phyloP scores from a whole-genome alignment of 2,329 filamentous ascomycete species.

The Pseudogymnoascus sp. region DNA sequence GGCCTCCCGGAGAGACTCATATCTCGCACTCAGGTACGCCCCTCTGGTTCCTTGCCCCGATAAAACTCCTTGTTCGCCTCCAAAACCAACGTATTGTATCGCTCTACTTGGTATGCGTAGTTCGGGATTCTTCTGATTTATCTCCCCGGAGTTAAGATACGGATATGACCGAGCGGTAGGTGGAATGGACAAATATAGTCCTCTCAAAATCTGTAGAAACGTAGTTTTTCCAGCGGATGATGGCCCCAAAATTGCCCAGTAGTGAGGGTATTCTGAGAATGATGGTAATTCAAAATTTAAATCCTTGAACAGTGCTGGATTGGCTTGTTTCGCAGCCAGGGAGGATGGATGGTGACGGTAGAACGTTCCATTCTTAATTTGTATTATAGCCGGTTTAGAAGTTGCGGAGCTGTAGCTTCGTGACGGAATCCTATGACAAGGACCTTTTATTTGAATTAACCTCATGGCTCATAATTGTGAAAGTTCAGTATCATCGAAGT shows the following conservation, averaged over 20 bases:
- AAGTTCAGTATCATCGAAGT: background rate
- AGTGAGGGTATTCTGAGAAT: slow-evolving; percentile 39
- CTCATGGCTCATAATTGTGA: slow-evolving; percentile 4
- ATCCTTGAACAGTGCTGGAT: slow-evolving; percentile 65
- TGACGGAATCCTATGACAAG: background rate
- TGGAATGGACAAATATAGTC: slow-evolving; percentile 67
- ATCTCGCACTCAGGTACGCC: slow-evolving; percentile 80
- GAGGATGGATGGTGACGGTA: slow-evolving; percentile 65
- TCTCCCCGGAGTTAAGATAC: slow-evolving; percentile 57
- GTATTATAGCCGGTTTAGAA: slow-evolving; percentile 51
- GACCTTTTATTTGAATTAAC: slow-evolving; percentile 1
- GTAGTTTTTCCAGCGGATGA: slow-evolving; percentile 73
- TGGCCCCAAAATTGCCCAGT: slow-evolving; percentile 80
- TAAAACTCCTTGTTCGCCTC: slow-evolving; percentile 56
- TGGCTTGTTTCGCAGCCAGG: slow-evolving; percentile 36
- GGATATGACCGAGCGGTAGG: slow-evolving; percentile 71
- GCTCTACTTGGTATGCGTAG: slow-evolving; percentile 56
- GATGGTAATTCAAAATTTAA: slow-evolving; percentile 65
- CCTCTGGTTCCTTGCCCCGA: slow-evolving; percentile 53
- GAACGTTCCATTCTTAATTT: slow-evolving; percentile 72
- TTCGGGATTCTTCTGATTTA: slow-evolving; percentile 33
- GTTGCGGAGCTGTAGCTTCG: background rate
- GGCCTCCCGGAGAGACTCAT: slow-evolving; percentile 78
- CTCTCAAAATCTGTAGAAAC: slow-evolving; percentile 70
- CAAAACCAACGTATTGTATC: slow-evolving; percentile 87